Conservation (phyloP, 768 basidiomycete species). For the Hebeloma cylindrosporum region DNA sequence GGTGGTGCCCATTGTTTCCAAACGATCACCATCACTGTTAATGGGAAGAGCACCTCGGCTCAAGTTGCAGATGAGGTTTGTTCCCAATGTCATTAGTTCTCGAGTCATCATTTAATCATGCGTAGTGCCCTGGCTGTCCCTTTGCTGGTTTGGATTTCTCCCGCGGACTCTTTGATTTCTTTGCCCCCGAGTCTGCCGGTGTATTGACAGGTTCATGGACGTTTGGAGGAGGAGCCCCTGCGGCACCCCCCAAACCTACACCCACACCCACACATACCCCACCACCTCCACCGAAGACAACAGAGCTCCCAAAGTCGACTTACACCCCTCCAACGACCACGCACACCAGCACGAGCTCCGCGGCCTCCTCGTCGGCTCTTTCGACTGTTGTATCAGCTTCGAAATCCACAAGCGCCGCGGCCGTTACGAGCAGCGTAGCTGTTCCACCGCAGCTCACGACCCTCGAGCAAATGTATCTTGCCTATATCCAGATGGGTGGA, state of each 20-base stretch:
- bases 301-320: slow-evolving; percentile 9
- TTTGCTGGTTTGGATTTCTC: slow-evolving; percentile 64
- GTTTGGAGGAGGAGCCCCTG: slow-evolving; percentile 30
- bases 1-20: slow-evolving; percentile 45
- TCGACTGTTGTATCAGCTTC: slow-evolving; percentile 8
- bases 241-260: slow-evolving; percentile 17
- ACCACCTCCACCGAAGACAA: slow-evolving; percentile 12
- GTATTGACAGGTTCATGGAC: slow-evolving; percentile 58
- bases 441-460: slow-evolving; percentile 9
- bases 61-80: slow-evolving; percentile 55
- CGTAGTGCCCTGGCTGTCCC: slow-evolving; percentile 44
- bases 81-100: neutral
- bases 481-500: slow-evolving; percentile 20
- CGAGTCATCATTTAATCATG: slow-evolving; percentile 5
- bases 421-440: neutral
- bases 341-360: slow-evolving; percentile 4
- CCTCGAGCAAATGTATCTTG: slow-evolving; percentile 16
- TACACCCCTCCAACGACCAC: slow-evolving; percentile 11
- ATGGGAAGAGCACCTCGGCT: slow-evolving; percentile 49
- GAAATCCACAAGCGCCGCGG: slow-evolving; percentile 10
- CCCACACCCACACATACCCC: slow-evolving; percentile 12
- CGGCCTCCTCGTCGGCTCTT: slow-evolving; percentile 1
- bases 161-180: slow-evolving; percentile 55
- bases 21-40: slow-evolving; percentile 50
- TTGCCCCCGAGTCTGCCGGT: slow-evolving; percentile 45